These are phyloP conservation scores for Dryas drummondii DNA, from an alignment of 306 rosid species.

Conservation along the genomic window DNA sequence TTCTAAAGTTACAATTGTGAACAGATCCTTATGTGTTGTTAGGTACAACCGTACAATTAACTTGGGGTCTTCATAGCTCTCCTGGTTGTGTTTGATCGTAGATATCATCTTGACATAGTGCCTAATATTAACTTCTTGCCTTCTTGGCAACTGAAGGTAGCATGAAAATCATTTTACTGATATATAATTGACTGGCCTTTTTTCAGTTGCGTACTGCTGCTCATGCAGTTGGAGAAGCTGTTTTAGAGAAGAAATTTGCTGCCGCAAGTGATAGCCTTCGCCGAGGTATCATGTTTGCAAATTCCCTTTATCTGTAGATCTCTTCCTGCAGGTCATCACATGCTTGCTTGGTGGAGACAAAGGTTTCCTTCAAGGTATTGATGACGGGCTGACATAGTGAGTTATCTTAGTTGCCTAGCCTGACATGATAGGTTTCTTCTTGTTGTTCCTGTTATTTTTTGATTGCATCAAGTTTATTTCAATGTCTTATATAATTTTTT, in stretches of 20 bases:
- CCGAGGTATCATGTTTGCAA: constrained; percentile 96
- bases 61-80: too few species aligned
- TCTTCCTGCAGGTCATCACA: constrained; percentile 28
- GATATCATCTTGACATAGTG: not conserved
- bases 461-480: constrained; percentile 7
- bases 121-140: not conserved
- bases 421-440: not conserved
- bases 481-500: not conserved
- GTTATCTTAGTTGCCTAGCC: too few species aligned
- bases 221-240: constrained; percentile 84
- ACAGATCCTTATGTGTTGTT: too few species aligned
- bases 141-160: not conserved
- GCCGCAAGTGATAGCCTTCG: constrained; percentile 92
- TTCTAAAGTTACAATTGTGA: too few species aligned
- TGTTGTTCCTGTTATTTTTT: constrained; percentile 10
- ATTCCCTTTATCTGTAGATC: constrained; percentile 77
- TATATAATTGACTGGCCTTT: not conserved
- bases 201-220: constrained; percentile 82
- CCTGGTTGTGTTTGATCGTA: too few species aligned
- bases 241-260: constrained; percentile 75
- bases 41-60: too few species aligned
- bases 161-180: not conserved
- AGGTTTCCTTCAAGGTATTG: not conserved
- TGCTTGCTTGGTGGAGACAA: not conserved
- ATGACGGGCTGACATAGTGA: not conserved